Conservation (phyloP, 257 asterid genomes). For the Buddleja alternifolia region DNA sequence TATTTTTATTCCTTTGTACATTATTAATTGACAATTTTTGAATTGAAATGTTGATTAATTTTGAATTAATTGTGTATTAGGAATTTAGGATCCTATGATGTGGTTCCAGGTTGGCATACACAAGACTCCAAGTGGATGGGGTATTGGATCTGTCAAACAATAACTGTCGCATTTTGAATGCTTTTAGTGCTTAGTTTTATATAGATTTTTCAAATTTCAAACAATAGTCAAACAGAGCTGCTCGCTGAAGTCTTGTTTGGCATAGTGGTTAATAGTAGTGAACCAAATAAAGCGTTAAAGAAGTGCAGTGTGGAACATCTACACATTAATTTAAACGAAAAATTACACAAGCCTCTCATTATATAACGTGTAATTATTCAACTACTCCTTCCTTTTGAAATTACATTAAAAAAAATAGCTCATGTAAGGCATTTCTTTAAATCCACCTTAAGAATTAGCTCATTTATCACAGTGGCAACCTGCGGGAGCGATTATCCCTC, state of each 20-base stretch:
- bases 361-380: no score
- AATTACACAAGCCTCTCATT: no score
- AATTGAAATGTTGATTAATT: conserved; percentile 12
- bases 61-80: neutral
- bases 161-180: neutral
- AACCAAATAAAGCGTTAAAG: no score
- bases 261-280: no score
- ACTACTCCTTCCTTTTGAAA: no score
- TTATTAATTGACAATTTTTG: conserved; percentile 29
- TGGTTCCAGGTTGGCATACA: conserved; percentile 36
- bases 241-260: conserved; percentile 5
- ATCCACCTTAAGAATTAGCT: no score
- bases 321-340: no score
- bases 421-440: no score
- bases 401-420: no score
- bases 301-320: no score
- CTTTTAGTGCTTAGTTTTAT: neutral
- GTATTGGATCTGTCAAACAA: conserved; percentile 37
- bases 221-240: neutral
- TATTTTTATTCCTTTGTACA: conserved; percentile 38
- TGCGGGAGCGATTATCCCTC: no score
- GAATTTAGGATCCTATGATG: conserved; percentile 34
- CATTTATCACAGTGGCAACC: no score
- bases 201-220: neutral
- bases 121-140: conserved; percentile 42